Percentiles rank a stretch among this genome's conserved stretches.
These are phyloP conservation scores for Blumeria graminis DNA, from an alignment of 2,329 filamentous ascomycete species.

Conservation along the genomic window DNA sequence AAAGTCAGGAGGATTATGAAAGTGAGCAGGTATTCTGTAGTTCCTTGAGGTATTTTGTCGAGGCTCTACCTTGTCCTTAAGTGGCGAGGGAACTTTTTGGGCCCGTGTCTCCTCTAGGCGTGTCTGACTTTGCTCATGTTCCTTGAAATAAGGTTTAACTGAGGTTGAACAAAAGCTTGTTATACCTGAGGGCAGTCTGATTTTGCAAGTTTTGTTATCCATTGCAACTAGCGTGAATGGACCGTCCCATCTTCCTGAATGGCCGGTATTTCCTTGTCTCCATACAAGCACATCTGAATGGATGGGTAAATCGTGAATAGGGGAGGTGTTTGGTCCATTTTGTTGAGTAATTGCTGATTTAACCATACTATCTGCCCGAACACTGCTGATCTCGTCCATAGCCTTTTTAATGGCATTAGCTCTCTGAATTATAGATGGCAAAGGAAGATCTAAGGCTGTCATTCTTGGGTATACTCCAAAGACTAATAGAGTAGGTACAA, in stretches of 20 bases:
- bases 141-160: background rate
- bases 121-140: no score
- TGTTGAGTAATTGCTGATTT: background rate
- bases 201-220: background rate
- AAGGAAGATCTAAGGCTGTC: background rate
- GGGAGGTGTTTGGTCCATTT: background rate
- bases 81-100: no score
- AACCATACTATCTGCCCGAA: background rate
- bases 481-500: background rate
- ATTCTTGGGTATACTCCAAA: conserved; percentile 1
- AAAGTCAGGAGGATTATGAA: background rate
- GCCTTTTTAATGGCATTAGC: conserved; percentile 3
- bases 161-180: background rate
- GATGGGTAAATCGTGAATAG: conserved; percentile 1
- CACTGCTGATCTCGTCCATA: conserved; percentile 2
- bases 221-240: background rate
- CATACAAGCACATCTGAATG: conserved; percentile 3
- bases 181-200: background rate
- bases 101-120: no score
- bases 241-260: background rate
- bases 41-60: no score
- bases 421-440: background rate
- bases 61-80: no score
- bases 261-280: conserved; percentile 1
- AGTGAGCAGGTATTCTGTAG: background rate